phyloP scores from a whole-genome alignment of 305 asterid genomes.

The Fraxinus sp. region DNA sequence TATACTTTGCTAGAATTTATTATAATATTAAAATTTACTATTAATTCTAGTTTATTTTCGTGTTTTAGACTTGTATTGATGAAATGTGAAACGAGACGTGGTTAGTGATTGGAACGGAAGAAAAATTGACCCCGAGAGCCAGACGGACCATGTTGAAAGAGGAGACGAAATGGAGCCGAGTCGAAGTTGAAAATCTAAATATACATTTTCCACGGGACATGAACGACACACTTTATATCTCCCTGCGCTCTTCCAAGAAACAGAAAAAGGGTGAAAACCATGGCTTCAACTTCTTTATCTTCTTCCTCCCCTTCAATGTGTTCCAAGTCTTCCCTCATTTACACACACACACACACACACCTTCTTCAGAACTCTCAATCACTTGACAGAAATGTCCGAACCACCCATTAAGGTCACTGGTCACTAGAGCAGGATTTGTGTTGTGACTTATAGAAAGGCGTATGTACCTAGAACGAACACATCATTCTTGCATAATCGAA shows the following conservation, averaged over 20 bases:
- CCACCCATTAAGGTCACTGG: background rate
- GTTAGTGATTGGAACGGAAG: background rate
- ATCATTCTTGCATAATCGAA: background rate
- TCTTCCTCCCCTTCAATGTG: conserved; percentile 33
- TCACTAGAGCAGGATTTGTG: conserved; percentile 33
- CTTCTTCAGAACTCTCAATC: conserved; percentile 16
- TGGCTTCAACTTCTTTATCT: conserved; percentile 39
- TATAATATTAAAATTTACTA: too few relatives aligned
- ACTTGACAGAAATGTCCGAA: conserved; percentile 12
- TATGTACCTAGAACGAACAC: background rate
- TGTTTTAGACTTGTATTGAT: background rate
- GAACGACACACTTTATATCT: background rate
- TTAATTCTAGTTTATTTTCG: background rate
- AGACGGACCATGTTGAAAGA: background rate
- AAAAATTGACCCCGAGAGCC: background rate
- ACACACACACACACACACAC: background rate
- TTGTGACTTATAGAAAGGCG: background rate
- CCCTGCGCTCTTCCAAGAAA: background rate
- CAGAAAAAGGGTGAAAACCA: background rate
- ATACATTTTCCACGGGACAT: background rate
- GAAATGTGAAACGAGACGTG: background rate
- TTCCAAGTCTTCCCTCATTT: conserved; percentile 22
- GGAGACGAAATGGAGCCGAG: background rate
- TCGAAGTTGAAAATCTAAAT: background rate
- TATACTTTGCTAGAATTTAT: background rate